phyloP scores from a whole-genome alignment of 108 stramenopile genomes.

The Hondaea fermentalgiana region DNA sequence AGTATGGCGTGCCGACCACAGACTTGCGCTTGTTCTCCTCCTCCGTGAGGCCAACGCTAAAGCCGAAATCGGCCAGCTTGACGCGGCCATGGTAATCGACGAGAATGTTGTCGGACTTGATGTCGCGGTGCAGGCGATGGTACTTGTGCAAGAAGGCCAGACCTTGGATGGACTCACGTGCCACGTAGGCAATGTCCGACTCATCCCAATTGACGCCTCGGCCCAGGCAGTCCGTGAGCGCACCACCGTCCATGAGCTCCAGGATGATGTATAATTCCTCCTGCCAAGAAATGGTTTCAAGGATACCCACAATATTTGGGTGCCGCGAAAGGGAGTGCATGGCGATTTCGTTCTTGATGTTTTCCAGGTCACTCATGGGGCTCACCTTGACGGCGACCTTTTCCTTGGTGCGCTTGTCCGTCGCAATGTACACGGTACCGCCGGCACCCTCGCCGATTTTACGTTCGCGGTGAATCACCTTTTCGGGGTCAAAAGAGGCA shows the following conservation, averaged over 20 bases:
- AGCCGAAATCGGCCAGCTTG: slow-evolving; percentile 63
- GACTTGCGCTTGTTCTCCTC: slow-evolving; percentile 46
- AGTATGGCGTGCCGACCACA: slow-evolving; percentile 60
- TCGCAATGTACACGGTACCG: slow-evolving; percentile 47
- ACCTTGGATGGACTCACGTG: neutral
- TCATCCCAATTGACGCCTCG: neutral
- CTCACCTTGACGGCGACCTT: slow-evolving; percentile 50
- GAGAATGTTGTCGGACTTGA: slow-evolving; percentile 61
- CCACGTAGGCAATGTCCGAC: slow-evolving; percentile 1
- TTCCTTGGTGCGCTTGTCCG: slow-evolving; percentile 33
- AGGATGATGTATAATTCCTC: neutral
- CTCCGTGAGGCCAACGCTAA: slow-evolving; percentile 48
- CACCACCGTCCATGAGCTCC: slow-evolving; percentile 15
- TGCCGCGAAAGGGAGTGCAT: slow-evolving; percentile 52
- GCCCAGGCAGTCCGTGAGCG: slow-evolving; percentile 40
- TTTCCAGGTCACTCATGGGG: slow-evolving; percentile 44
- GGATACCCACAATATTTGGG: slow-evolving; percentile 47
- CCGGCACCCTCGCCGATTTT: slow-evolving; percentile 56
- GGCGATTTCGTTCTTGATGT: slow-evolving; percentile 59
- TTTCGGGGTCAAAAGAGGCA: slow-evolving; percentile 38
- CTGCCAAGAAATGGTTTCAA: neutral
- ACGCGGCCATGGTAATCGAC: slow-evolving; percentile 36
- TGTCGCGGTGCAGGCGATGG: slow-evolving; percentile 54
- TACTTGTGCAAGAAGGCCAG: slow-evolving; percentile 2
- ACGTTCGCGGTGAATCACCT: slow-evolving; percentile 37